Evolutionary conservation across 306 rosid species (phyloP).

Genomic region (Arachis hypogaea): DNA sequence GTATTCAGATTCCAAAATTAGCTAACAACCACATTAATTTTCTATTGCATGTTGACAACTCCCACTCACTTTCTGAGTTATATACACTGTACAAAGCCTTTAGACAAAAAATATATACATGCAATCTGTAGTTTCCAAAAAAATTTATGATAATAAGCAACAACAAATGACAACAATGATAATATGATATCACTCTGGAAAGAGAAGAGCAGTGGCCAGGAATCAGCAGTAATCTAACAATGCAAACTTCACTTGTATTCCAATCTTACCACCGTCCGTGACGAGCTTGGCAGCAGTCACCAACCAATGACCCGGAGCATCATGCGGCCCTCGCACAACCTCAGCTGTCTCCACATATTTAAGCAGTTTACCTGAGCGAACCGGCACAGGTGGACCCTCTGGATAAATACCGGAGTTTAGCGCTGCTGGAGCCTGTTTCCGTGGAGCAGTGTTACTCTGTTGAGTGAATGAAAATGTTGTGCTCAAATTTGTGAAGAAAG

Average conservation of each 20-base stretch:
- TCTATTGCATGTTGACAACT: conserved; percentile 39
- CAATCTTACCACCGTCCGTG: conserved; percentile 75
- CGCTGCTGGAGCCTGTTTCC: conserved; percentile 68
- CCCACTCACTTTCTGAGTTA: conserved; percentile 32
- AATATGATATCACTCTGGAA: conserved; percentile 25
- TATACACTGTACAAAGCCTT: conserved; percentile 49
- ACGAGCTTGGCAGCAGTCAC: conserved; percentile 90
- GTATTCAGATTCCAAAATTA: not conserved
- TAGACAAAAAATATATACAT: conserved; percentile 29
- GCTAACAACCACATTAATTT: conserved; percentile 32
- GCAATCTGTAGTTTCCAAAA: conserved; percentile 30
- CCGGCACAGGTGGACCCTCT: conserved; percentile 77
- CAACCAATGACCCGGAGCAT: conserved; percentile 93
- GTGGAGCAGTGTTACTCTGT: conserved; percentile 56
- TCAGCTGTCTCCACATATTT: conserved; percentile 79
- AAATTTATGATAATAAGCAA: conserved; percentile 29
- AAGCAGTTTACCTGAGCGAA: conserved; percentile 65
- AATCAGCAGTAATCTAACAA: conserved; percentile 75
- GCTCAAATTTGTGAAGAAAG: conserved; percentile 83
- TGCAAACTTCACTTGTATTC: conserved; percentile 86
- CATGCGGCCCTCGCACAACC: conserved; percentile 89
- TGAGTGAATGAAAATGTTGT: conserved; percentile 92
- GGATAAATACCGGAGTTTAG: conserved; percentile 92
- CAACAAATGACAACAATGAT: conserved; percentile 11
- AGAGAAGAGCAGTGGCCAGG: conserved; percentile 30